Evolutionary conservation across 2,329 filamentous ascomycete species (phyloP), one percentile per base, ranked within the genome.

Genomic region (Verticillium klebahnii): DNA sequence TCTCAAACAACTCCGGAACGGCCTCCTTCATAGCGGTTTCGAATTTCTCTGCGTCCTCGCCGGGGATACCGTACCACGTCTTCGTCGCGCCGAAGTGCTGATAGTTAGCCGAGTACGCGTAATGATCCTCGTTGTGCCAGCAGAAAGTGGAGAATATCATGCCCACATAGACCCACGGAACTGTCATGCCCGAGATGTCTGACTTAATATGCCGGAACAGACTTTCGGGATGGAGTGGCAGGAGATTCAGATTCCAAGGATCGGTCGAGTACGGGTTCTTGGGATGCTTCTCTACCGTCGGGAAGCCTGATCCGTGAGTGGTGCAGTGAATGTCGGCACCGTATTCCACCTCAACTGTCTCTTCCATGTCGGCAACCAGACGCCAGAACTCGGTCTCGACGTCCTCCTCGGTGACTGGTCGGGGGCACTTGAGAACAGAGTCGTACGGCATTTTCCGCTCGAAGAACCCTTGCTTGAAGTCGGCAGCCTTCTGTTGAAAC

Each of bases 141-240:
- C 95, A 99, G 72, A 99, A 99, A 0, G 95, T 98, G 0, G 95
- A 99, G 73, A 99, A 99, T 45, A 96, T 96, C 95, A 99, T 99
- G 64, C 95, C 95, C 4, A 99, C 95, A 72, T 99, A 99, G 3
- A 99, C 87, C 95, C 95, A 99, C 0, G 95, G 95, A 8, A 99
- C 94, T 0, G 95, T 99, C 95, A 99, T 99, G 40, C 95, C 95
- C 2, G 95, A 98, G 60, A 99, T 96, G 71, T 99, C 95, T 0
- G 94, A 92, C 74, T 98, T 98, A 80, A 99, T 98, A 69, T 99
- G 92, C 57, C 94, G 87, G 79, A 99, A 99, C 1, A 99, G 80
- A 57, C 93, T 97, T 59, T 98, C 94, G 1, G 90, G 87, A 67
- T 97, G 89, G 59, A 98, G 87, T 0, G 95, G 95, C 63, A 98